These are phyloP conservation scores for Bombardia bombarda DNA, from an alignment of 495 filamentous ascomycete species.

Conservation along the genomic window DNA sequence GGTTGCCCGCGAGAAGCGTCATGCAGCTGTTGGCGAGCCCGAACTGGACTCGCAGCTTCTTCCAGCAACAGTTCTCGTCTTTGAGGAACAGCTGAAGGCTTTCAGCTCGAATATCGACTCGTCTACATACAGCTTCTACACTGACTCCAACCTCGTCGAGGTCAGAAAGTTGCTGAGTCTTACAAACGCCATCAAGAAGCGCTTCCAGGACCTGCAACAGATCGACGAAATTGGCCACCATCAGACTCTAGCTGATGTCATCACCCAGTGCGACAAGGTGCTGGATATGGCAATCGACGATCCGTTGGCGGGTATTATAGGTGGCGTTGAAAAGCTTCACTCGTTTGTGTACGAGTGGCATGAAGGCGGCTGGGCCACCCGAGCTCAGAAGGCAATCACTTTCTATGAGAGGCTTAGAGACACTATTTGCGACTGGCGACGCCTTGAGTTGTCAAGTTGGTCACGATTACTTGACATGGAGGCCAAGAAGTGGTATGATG, in stretches of 20 bases:
- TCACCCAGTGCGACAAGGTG: conserved; percentile 63
- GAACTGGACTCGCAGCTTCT: conserved; percentile 45
- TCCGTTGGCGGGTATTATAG: conserved; percentile 76
- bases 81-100: conserved; percentile 49
- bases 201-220: conserved; percentile 61
- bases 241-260: conserved; percentile 62
- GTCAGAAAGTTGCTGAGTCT: conserved; percentile 60
- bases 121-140: conserved; percentile 79
- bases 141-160: conserved; percentile 65
- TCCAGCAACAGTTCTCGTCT: conserved; percentile 54
- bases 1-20: conserved; percentile 18
- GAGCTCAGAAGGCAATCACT: conserved; percentile 57
- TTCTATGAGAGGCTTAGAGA: conserved; percentile 69
- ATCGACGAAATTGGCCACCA: conserved; percentile 51
- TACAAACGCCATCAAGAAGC: conserved; percentile 54
- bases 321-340: conserved; percentile 77
- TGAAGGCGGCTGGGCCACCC: conserved; percentile 66
- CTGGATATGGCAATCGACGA: conserved; percentile 70
- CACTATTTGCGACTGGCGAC: conserved; percentile 76
- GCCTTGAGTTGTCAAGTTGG: conserved; percentile 88
- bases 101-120: conserved; percentile 32
- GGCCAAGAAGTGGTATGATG: conserved; percentile 58
- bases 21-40: conserved; percentile 20
- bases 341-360: conserved; percentile 86
- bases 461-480: conserved; percentile 83